Evolutionary conservation across 352 stramenopile genomes (phyloP).

Genomic region (Phytophthora constricta): DNA sequence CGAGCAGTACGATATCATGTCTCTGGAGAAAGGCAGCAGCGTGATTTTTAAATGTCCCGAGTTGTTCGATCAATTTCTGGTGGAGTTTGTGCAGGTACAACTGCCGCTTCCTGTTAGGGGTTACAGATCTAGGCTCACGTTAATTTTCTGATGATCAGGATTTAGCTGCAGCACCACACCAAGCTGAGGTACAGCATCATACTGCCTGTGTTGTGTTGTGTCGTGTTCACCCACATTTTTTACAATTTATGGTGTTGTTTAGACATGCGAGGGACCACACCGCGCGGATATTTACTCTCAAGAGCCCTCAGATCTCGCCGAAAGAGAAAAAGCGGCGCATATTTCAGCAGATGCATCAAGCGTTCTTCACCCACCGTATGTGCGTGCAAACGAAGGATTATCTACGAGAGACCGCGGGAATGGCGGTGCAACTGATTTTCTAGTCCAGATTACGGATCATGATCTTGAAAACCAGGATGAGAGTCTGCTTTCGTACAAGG

Average conservation of each 20-base stretch:
- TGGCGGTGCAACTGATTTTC: too few relatives aligned
- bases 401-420: too few relatives aligned
- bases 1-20: slow-evolving; percentile 44
- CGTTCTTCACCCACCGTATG: neutral
- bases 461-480: too few relatives aligned
- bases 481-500: too few relatives aligned
- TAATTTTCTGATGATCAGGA: slow-evolving; percentile 16
- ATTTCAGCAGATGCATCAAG: neutral
- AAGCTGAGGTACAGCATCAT: slow-evolving; percentile 15
- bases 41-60: slow-evolving; percentile 51
- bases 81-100: slow-evolving; percentile 55
- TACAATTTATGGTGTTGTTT: too few relatives aligned
- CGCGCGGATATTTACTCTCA: too few relatives aligned
- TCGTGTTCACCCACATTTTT: neutral
- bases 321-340: neutral
- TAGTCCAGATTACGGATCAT: too few relatives aligned
- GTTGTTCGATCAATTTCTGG: slow-evolving; percentile 43
- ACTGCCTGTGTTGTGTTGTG: neutral
- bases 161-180: slow-evolving; percentile 16
- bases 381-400: too few relatives aligned
- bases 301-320: neutral
- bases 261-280: too few relatives aligned
- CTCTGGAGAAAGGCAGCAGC: slow-evolving; percentile 27
- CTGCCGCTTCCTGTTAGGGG: neutral
- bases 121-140: neutral